Evolutionary conservation across 805 yeast species (phyloP).

Genomic region (Blastobotrys peoriensis): DNA sequence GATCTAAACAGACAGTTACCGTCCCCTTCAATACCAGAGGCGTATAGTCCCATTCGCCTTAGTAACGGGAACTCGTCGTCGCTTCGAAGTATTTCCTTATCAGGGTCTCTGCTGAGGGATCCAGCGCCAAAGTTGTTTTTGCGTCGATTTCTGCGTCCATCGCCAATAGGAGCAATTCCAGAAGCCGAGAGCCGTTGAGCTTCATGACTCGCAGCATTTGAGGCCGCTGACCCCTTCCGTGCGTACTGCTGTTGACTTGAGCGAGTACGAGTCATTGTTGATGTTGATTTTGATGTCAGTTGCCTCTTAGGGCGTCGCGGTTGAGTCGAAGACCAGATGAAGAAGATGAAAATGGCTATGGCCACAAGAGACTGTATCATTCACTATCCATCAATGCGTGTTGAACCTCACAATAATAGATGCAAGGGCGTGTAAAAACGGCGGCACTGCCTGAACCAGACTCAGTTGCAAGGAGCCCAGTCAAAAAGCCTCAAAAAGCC

Average conservation of each 20-base stretch:
- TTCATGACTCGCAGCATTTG: background rate
- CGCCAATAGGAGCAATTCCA: background rate
- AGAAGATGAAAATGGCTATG: background rate
- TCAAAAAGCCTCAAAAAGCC: no score
- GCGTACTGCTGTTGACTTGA: background rate
- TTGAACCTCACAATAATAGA: no score
- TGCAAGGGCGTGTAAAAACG: no score
- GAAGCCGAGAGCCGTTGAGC: background rate
- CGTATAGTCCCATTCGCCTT: slow-evolving; percentile 30
- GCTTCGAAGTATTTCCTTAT: background rate
- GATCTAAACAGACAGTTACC: slow-evolving; percentile 41
- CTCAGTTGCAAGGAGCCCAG: no score
- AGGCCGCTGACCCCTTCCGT: background rate
- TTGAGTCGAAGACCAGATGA: background rate
- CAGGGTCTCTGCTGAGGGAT: background rate
- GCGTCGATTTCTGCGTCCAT: background rate
- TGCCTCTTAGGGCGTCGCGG: background rate
- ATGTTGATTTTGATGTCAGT: background rate
- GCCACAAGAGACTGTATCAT: background rate
- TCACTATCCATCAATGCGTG: background rate
- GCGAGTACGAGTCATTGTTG: background rate
- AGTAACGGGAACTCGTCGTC: slow-evolving; percentile 34
- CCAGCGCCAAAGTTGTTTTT: background rate
- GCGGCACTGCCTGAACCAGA: no score
- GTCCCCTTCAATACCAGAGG: slow-evolving; percentile 34